These are phyloP conservation scores for Gymnopilus dilepis DNA, from an alignment of 768 basidiomycete genomes.

Conservation along the genomic window DNA sequence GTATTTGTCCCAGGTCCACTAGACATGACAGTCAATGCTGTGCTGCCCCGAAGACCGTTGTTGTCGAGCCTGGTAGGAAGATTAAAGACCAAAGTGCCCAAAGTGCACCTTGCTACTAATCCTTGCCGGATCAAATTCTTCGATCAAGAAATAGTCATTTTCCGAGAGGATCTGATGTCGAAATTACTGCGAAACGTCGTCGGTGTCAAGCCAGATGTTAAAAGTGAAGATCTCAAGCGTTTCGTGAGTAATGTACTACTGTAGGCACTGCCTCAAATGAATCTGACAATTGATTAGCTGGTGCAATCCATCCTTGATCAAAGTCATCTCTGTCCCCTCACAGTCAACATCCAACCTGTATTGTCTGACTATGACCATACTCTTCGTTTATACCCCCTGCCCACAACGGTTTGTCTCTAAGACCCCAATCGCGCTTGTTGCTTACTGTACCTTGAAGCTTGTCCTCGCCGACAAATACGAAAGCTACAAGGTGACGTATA, in stretches of 20 bases:
- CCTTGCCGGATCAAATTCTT: slow-evolving; percentile 96
- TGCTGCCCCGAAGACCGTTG: slow-evolving; percentile 82
- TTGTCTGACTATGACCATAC: slow-evolving; percentile 92
- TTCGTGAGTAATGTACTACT: slow-evolving; percentile 60
- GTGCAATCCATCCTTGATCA: slow-evolving; percentile 98
- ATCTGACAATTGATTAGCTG: slow-evolving; percentile 54
- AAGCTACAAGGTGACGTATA: slow-evolving; percentile 94
- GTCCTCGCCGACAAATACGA: slow-evolving; percentile 97
- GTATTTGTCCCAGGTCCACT: slow-evolving; percentile 94
- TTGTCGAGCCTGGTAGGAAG: slow-evolving; percentile 76
- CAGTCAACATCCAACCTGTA: slow-evolving; percentile 83
- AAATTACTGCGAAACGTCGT: slow-evolving; percentile 92
- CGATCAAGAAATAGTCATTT: slow-evolving; percentile 93
- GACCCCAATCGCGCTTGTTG: not conserved
- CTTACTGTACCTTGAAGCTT: slow-evolving; percentile 53
- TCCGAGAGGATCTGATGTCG: slow-evolving; percentile 92
- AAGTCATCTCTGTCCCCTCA: slow-evolving; percentile 89
- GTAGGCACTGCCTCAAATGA: not conserved
- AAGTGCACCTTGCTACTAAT: slow-evolving; percentile 84
- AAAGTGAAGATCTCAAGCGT: slow-evolving; percentile 83
- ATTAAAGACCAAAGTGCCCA: slow-evolving; percentile 75
- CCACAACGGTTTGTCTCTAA: slow-evolving; percentile 73
- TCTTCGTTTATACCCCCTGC: slow-evolving; percentile 91
- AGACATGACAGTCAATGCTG: slow-evolving; percentile 82
- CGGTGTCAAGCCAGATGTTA: slow-evolving; percentile 81